Evolutionary conservation across 106 monocot genomes (phyloP).

Genomic region (Allium sativum): DNA sequence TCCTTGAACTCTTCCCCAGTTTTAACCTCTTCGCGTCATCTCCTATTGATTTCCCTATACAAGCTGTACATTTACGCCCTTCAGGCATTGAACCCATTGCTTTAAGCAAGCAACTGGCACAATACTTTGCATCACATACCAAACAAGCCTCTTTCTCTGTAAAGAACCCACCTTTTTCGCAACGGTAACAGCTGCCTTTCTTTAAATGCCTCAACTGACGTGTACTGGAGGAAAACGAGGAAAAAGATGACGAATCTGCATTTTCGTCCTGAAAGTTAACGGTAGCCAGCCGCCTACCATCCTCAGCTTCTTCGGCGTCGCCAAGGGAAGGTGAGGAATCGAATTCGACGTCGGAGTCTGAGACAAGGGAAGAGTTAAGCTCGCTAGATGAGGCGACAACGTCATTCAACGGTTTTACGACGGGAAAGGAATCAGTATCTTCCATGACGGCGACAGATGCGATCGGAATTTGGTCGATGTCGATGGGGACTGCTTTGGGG

Average conservation of each 20-base stretch:
- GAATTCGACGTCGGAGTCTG: constrained; percentile 1
- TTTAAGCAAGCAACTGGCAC: constrained; percentile 43
- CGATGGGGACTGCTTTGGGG: constrained; percentile 75
- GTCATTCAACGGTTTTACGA: constrained; percentile 40
- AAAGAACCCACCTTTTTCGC: constrained; percentile 56
- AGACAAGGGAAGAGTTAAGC: not conserved
- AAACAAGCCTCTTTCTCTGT: constrained; percentile 77
- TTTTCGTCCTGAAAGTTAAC: not conserved
- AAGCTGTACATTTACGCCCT: constrained; percentile 71
- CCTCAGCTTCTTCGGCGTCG: not conserved
- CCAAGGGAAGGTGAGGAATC: constrained; percentile 3
- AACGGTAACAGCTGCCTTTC: constrained; percentile 47
- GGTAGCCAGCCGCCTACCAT: not conserved
- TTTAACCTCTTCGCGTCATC: constrained; percentile 52
- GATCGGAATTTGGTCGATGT: constrained; percentile 69
- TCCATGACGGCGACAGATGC: constrained; percentile 38
- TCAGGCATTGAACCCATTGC: constrained; percentile 97
- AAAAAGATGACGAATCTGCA: not conserved
- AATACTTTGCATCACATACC: constrained; percentile 71
- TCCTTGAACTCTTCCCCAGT: constrained; percentile 59
- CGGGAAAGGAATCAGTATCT: constrained; percentile 20
- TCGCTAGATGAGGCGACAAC: constrained; percentile 32
- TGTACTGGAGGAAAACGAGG: not conserved
- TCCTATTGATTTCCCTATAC: constrained; percentile 50
- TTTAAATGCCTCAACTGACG: constrained; percentile 1